Evolutionary conservation across 1,284 basidiomycete genomes (phyloP).

Genomic region (Agroathelia rolfsii): DNA sequence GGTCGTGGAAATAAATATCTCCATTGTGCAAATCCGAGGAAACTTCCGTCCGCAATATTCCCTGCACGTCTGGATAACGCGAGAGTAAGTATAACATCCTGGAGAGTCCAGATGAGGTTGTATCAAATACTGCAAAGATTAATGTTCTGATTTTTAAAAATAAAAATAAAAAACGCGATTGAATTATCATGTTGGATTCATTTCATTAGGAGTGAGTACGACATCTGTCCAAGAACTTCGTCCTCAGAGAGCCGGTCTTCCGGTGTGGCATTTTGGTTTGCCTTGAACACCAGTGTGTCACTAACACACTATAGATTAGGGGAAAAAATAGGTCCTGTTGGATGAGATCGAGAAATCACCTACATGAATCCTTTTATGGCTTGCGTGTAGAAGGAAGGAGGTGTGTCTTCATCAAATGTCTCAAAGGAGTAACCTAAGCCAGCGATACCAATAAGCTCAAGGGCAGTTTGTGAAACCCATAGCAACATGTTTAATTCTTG

Average conservation of each 20-base stretch:
- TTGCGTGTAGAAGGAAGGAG: slow-evolving; percentile 20
- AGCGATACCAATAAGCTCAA: slow-evolving; percentile 31
- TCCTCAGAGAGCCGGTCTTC: slow-evolving; percentile 11
- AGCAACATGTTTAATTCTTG: no score
- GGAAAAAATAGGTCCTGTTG: no score
- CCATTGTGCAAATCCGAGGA: slow-evolving; percentile 13
- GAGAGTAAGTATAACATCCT: slow-evolving; percentile 28
- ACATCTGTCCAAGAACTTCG: slow-evolving; percentile 16
- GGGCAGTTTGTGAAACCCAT: slow-evolving; percentile 28
- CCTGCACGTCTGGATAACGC: slow-evolving; percentile 27
- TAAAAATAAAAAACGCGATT: background rate
- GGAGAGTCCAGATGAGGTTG: slow-evolving; percentile 29
- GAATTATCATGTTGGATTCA: no score
- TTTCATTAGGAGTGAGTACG: slow-evolving; percentile 10
- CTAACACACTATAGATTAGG: no score
- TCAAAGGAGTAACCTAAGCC: slow-evolving; percentile 33
- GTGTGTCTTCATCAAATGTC: slow-evolving; percentile 17
- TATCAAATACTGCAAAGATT: slow-evolving; percentile 23
- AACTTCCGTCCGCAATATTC: slow-evolving; percentile 28
- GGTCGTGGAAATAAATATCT: slow-evolving; percentile 23
- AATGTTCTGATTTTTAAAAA: slow-evolving; percentile 14
- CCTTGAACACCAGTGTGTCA: slow-evolving; percentile 4
- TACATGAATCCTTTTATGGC: slow-evolving; percentile 25
- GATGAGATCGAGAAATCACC: slow-evolving; percentile 12
- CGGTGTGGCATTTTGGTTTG: slow-evolving; percentile 10